Conservation (phyloP, 2,329 filamentous ascomycete genomes). For the Lachnellula hyalina region DNA sequence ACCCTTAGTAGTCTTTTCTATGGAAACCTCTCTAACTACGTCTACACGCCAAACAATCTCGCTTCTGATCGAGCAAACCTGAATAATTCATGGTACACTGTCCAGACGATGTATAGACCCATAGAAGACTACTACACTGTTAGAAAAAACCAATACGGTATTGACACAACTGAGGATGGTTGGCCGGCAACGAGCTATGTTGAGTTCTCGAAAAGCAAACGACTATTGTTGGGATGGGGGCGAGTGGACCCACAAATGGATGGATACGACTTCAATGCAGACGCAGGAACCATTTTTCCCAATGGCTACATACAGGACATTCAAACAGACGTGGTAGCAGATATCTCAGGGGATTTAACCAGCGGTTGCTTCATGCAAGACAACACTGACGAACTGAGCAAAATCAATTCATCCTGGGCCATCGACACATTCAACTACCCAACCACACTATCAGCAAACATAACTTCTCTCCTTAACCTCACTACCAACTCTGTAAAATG, state of each 20-base stretch:
- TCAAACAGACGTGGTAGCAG: constrained; percentile 30
- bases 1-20: constrained; percentile 43
- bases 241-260: constrained; percentile 51
- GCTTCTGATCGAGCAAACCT: constrained; percentile 48
- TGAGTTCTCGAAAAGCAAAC: constrained; percentile 47
- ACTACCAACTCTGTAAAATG: constrained; percentile 44
- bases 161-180: constrained; percentile 48
- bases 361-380: constrained; percentile 50
- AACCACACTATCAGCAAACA: constrained; percentile 25
- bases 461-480: constrained; percentile 31
- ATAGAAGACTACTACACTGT: constrained; percentile 47
- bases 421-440: constrained; percentile 28
- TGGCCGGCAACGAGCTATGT: constrained; percentile 60
- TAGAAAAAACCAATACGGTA: constrained; percentile 20
- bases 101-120: constrained; percentile 38
- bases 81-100: constrained; percentile 52
- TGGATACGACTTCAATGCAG: constrained; percentile 48
- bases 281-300: constrained; percentile 47
- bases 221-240: constrained; percentile 52
- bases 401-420: constrained; percentile 51
- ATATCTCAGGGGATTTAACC: constrained; percentile 37
- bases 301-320: constrained; percentile 38
- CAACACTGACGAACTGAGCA: constrained; percentile 35
- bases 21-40: constrained; percentile 41
- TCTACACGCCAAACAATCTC: constrained; percentile 50